A percentile compares a stretch with the other conserved stretches of the same genome.
Evolutionary conservation across 352 stramenopile species (phyloP).

Genomic region (Plasmopara muralis): DNA sequence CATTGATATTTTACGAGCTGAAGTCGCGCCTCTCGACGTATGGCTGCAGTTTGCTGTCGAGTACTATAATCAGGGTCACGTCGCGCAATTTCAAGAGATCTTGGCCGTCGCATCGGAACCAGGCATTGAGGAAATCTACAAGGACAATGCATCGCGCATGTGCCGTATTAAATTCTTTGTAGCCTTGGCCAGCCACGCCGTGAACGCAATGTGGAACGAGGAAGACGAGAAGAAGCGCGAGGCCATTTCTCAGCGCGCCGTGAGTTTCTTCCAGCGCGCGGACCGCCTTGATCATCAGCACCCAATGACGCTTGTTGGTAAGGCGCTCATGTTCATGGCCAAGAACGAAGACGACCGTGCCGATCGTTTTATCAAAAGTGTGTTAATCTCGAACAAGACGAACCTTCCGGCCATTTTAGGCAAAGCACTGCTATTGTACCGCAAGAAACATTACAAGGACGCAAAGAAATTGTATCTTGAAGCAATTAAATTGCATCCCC

Average conservation of each 20-base stretch:
- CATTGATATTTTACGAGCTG: conserved; percentile 86
- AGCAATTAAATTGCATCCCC: conserved; percentile 91
- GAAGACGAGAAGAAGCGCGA: conserved; percentile 86
- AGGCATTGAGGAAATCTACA: conserved; percentile 85
- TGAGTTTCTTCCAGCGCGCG: conserved; percentile 81
- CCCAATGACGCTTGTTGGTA: conserved; percentile 86
- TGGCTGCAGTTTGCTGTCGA: conserved; percentile 90
- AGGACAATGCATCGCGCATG: conserved; percentile 75
- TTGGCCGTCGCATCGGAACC: conserved; percentile 71
- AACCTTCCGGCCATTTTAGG: conserved; percentile 84
- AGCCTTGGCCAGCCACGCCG: conserved; percentile 71
- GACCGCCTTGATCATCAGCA: conserved; percentile 87
- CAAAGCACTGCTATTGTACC: conserved; percentile 80
- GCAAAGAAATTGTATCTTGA: conserved; percentile 91
- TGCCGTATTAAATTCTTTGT: conserved; percentile 89
- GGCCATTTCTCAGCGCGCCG: conserved; percentile 66
- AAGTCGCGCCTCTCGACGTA: conserved; percentile 87
- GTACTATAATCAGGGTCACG: conserved; percentile 83
- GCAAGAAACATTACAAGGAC: conserved; percentile 84
- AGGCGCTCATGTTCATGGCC: conserved; percentile 90
- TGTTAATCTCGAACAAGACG: conserved; percentile 84
- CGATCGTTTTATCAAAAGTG: conserved; percentile 88
- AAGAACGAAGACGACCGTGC: conserved; percentile 89
- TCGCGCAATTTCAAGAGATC: conserved; percentile 83
- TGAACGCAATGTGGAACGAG: conserved; percentile 87